Conservation (phyloP, 2,329 filamentous ascomycete species). For the Fusarium sp. region DNA sequence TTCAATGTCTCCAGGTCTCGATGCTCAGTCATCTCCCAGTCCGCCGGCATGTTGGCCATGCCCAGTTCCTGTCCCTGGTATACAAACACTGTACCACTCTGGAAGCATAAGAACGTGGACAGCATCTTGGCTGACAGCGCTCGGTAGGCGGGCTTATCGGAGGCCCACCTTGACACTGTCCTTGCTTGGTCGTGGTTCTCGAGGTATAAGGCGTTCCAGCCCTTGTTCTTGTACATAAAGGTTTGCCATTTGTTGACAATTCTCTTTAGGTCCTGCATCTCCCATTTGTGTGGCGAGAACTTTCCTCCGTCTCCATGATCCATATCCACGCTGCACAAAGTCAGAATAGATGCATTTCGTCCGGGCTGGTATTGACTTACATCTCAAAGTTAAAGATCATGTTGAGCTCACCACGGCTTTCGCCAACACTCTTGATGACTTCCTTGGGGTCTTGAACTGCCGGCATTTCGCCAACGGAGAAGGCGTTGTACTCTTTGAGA, state of each 20-base stretch:
- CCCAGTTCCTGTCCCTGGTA: constrained; percentile 71
- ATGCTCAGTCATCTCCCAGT: constrained; percentile 60
- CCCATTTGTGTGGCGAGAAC: constrained; percentile 26
- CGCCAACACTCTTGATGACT: constrained; percentile 65
- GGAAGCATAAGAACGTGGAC: constrained; percentile 52
- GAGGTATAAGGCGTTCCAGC: constrained; percentile 69
- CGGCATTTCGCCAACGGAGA: constrained; percentile 74
- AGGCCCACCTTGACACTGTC: constrained; percentile 60
- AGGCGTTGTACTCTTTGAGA: constrained; percentile 62
- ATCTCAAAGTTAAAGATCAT: constrained; percentile 73
- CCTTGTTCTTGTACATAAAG: constrained; percentile 54
- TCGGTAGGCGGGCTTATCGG: constrained; percentile 42
- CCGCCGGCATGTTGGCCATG: constrained; percentile 63
- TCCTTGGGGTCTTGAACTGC: constrained; percentile 63
- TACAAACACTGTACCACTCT: constrained; percentile 63
- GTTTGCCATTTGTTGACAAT: constrained; percentile 56
- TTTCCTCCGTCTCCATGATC: constrained; percentile 57
- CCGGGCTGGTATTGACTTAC: neutral
- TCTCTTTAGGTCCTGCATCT: constrained; percentile 28
- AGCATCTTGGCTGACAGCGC: constrained; percentile 63
- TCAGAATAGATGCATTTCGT: neutral
- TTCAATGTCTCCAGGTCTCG: constrained; percentile 42
- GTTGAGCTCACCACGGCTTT: constrained; percentile 59
- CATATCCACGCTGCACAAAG: constrained; percentile 58
- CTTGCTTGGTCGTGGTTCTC: constrained; percentile 73